Evolutionary conservation across 1,139 yeast species (phyloP), one percentile per base, ranked within the genome.

Genomic region (Hemisphaericaspora xylanilytica): DNA sequence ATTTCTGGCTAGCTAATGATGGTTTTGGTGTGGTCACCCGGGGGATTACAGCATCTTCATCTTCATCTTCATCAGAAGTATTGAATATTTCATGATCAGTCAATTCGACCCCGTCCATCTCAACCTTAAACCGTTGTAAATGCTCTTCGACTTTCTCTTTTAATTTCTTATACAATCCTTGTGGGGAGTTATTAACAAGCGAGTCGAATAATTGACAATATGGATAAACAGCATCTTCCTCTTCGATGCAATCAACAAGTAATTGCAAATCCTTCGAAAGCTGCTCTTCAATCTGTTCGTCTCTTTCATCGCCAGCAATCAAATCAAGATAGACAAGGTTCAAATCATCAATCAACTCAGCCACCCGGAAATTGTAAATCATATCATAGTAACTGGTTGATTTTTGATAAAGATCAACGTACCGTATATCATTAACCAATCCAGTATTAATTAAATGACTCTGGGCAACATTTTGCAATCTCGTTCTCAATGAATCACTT

Each of bases 341-440:
- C 39, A 69, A 55, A 40, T 63, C 62, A 41, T 66, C 61, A 12
- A 63, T 46, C 18, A 70, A 52, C 31, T 65, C 73, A 42, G 68
- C 51, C 2, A 69, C 38, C 51, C 75, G 62, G 74, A 74, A 70
- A 21, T 60, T 52, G 15, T 58, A 51, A 3, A 70, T 38, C 10
- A 65, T 40, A 1, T 52, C 56, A 42, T 59, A 70, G 26, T 58
- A 55, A 9, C 43, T 28, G 5, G 37, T 32, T 35, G 49, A 51
- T 11, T 50, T 47, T 30, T 58, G 58, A 32, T 48, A 56, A 15
- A 61, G 42, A 43, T 69, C 73, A 25, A 62, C 55, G 40, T 58
- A 68, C 37, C 61, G 63, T 32, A 63, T 44, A 32, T 56, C 52
- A 45, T 65, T 63, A 16, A 40, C 38, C 24, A 66, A 43, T 3